A percentile compares a stretch with the other conserved stretches of the same genome.
Evolutionary conservation across 2,329 filamentous ascomycete genomes (phyloP).

Genomic region (Pyrenochaeta sp.): DNA sequence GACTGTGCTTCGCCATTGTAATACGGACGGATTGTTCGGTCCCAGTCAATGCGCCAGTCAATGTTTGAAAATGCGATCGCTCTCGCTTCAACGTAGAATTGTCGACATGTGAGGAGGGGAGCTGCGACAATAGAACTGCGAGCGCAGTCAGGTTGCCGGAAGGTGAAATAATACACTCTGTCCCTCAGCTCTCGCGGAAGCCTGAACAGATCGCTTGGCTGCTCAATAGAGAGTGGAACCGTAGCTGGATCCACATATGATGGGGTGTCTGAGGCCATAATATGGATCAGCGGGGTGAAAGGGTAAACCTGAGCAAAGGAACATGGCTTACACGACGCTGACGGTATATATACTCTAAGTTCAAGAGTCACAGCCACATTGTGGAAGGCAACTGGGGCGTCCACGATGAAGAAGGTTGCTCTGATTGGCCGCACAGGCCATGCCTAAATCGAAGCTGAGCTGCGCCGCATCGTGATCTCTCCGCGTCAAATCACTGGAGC

Average conservation of each 20-base stretch:
- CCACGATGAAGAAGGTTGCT: neutral
- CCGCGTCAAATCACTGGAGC: neutral
- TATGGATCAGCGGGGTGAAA: neutral
- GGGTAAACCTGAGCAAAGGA: too few species aligned
- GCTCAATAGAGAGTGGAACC: neutral
- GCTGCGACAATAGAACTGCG: neutral
- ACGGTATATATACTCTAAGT: too few species aligned
- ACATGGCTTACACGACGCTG: too few species aligned
- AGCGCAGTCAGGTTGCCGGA: neutral
- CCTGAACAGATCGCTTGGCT: neutral
- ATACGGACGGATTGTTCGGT: too few species aligned
- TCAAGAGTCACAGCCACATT: too few species aligned
- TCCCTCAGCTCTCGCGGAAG: neutral
- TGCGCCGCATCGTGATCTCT: conserved; percentile 3
- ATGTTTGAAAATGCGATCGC: neutral
- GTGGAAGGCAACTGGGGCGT: too few species aligned
- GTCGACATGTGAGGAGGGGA: neutral
- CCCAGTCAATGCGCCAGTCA: neutral
- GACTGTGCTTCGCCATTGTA: too few species aligned
- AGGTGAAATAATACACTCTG: neutral
- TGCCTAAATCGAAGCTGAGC: conserved; percentile 8
- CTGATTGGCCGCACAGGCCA: conserved; percentile 12
- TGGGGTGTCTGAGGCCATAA: neutral
- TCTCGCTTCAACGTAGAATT: conserved; percentile 1
- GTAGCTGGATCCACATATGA: neutral